Conservation (phyloP, 345 rosid species). For the Rhodomyrtus tomentosa region DNA sequence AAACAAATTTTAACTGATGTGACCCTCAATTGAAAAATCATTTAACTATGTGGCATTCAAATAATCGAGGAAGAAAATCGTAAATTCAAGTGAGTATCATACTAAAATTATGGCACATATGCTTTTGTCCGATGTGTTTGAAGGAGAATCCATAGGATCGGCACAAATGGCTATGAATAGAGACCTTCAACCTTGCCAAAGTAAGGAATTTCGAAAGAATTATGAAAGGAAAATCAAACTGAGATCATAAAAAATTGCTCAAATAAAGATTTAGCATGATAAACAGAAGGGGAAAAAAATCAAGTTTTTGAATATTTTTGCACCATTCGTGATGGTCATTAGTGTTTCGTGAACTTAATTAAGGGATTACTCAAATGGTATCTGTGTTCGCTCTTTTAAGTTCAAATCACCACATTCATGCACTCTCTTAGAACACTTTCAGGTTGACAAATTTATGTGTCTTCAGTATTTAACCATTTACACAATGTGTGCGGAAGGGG, state of each 20-base stretch:
- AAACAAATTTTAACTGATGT: too few relatives aligned
- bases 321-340: background rate
- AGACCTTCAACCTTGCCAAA: background rate
- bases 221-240: background rate
- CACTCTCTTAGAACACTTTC: background rate
- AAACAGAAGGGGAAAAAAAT: too few relatives aligned
- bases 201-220: background rate
- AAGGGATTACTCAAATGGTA: background rate
- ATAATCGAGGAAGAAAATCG: too few relatives aligned
- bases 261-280: too few relatives aligned
- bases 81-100: background rate
- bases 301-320: too few relatives aligned
- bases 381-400: background rate
- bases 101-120: background rate
- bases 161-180: background rate
- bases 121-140: background rate
- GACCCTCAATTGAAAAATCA: background rate
- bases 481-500: background rate
- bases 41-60: too few relatives aligned
- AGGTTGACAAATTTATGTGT: background rate
- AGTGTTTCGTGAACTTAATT: background rate
- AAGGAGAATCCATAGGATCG: background rate
- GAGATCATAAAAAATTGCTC: background rate
- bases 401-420: background rate
- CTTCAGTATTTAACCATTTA: background rate